These are phyloP conservation scores for Climacium dendroides DNA, from an alignment of 225 moss, liverwort and hornwort species.

Conservation along the genomic window DNA sequence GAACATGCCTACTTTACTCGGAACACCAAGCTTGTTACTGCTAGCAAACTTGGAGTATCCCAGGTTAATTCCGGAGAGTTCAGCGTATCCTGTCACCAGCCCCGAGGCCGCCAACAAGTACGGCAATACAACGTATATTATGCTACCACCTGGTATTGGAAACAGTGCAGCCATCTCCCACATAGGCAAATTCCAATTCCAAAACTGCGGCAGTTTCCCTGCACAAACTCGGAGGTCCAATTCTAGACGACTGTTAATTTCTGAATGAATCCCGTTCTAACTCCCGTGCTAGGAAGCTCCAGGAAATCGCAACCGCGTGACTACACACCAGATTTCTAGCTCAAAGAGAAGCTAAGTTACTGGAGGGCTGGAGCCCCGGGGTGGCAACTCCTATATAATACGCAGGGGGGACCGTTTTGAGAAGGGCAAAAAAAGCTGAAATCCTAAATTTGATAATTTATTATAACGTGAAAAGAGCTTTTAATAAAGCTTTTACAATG, in stretches of 20 bases:
- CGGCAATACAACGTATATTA: background rate
- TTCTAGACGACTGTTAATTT: background rate
- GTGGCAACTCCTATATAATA: too few species aligned
- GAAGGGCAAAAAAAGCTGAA: too few species aligned
- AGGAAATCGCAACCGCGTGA: background rate
- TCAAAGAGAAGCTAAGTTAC: background rate
- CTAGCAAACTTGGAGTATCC: conserved; percentile 40
- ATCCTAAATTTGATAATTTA: too few species aligned
- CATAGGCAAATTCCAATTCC: background rate
- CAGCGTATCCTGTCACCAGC: background rate
- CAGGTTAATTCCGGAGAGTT: background rate
- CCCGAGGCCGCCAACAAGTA: background rate
- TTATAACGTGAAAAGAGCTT: too few species aligned
- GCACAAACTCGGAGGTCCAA: background rate
- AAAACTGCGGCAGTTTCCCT: background rate
- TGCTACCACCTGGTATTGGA: background rate
- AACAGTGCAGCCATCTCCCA: background rate
- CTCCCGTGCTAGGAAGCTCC: background rate
- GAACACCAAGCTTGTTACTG: background rate
- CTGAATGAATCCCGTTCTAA: background rate
- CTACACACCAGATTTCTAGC: background rate
- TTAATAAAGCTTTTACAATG: too few species aligned
- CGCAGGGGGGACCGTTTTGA: too few species aligned
- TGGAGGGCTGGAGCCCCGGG: too few species aligned
- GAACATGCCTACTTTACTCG: conserved; percentile 21